A percentile compares a stretch with the other conserved stretches of the same genome.
Conservation (phyloP, 352 stramenopile genomes). For the Phytophthora tentaculata region DNA sequence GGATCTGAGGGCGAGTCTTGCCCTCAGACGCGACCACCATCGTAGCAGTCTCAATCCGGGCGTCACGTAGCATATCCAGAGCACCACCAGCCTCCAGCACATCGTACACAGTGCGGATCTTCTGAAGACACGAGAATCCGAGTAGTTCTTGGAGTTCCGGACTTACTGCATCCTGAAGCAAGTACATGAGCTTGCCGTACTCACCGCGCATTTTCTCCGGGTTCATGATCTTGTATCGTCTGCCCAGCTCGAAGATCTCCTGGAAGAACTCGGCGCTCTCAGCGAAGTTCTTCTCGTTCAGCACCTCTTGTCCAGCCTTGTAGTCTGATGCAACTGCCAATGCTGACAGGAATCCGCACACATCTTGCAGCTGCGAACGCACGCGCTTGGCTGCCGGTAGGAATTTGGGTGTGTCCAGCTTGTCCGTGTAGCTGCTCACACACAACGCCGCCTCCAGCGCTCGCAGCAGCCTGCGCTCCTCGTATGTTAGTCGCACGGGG, state of each 20-base stretch:
- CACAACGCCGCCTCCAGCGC: slow-evolving; percentile 94
- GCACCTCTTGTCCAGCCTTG: slow-evolving; percentile 80
- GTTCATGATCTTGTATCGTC: slow-evolving; percentile 99
- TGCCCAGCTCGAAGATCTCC: slow-evolving; percentile 93
- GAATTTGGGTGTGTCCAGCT: slow-evolving; percentile 87
- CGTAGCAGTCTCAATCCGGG: slow-evolving; percentile 93
- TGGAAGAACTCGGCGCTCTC: slow-evolving; percentile 91
- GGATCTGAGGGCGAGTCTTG: slow-evolving; percentile 90
- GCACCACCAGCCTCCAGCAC: slow-evolving; percentile 79
- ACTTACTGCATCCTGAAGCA: slow-evolving; percentile 92
- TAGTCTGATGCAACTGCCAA: slow-evolving; percentile 93
- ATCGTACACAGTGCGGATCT: slow-evolving; percentile 92
- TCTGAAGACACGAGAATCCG: slow-evolving; percentile 80
- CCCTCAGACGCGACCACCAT: slow-evolving; percentile 93
- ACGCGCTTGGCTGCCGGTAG: slow-evolving; percentile 75
- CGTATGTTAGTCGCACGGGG: slow-evolving; percentile 94
- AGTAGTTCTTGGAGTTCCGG: slow-evolving; percentile 85
- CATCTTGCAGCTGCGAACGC: slow-evolving; percentile 91
- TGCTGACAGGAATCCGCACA: slow-evolving; percentile 91
- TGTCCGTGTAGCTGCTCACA: slow-evolving; percentile 95
- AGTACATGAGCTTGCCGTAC: slow-evolving; percentile 97
- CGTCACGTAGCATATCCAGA: slow-evolving; percentile 84
- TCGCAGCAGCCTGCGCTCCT: slow-evolving; percentile 94
- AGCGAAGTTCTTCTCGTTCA: slow-evolving; percentile 91
- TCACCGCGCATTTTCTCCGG: slow-evolving; percentile 97